Conservation (phyloP, 805 yeast species). For the Ogataea parapolymorpha region DNA sequence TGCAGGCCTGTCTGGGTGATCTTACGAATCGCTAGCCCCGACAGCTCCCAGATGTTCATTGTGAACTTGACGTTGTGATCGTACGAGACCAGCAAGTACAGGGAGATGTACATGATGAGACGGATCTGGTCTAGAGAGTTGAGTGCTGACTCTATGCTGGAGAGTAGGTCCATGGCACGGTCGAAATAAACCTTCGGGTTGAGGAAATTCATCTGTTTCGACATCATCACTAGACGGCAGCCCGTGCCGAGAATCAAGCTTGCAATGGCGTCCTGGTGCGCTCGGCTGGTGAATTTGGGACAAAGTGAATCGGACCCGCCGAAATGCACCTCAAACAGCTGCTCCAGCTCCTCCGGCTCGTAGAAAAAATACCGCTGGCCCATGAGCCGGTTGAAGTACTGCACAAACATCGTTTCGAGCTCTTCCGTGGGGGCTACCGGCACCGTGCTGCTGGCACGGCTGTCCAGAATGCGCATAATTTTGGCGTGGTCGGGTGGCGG, state of each 20-base stretch:
- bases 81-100: conserved; percentile 18
- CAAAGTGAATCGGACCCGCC: neutral
- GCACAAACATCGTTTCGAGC: conserved; percentile 11
- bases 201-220: conserved; percentile 6
- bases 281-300: conserved; percentile 3
- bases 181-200: conserved; percentile 17
- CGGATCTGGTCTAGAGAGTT: conserved; percentile 15
- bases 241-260: conserved; percentile 15
- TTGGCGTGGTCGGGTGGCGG: conserved; percentile 14
- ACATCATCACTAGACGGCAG: conserved; percentile 13
- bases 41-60: conserved; percentile 20
- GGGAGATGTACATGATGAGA: conserved; percentile 14
- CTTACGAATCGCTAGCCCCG: conserved; percentile 18
- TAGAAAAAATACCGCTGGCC: conserved; percentile 17
- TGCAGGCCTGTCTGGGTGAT: conserved; percentile 17
- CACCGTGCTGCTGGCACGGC: neutral
- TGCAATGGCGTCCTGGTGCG: conserved; percentile 8
- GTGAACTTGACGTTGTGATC: conserved; percentile 15
- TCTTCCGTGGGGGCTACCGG: neutral
- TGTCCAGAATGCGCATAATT: conserved; percentile 7
- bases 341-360: conserved; percentile 10
- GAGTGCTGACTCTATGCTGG: conserved; percentile 3
- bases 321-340: conserved; percentile 10
- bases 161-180: conserved; percentile 8
- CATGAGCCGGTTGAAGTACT: conserved; percentile 8